Percentiles rank a stretch among this genome's conserved stretches.
Evolutionary conservation across 768 basidiomycete genomes (phyloP).

Genomic region (Trametes cubensis): DNA sequence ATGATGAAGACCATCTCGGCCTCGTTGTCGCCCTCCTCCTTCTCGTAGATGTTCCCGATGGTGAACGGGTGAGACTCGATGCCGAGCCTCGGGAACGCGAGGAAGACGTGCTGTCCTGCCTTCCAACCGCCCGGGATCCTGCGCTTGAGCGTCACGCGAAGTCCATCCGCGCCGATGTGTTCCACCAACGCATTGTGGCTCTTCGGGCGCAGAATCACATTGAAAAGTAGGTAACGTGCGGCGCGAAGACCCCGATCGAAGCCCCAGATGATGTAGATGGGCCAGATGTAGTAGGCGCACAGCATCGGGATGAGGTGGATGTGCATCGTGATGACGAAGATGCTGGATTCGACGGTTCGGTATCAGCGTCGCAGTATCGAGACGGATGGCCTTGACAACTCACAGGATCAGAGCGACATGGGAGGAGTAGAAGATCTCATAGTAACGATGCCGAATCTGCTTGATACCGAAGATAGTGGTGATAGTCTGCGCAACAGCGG

Average conservation of each 20-base stretch:
- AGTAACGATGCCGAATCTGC: conserved; percentile 43
- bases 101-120: conserved; percentile 53
- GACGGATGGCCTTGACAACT: background rate
- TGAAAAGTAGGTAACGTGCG: conserved; percentile 44
- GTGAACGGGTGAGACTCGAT: conserved; percentile 54
- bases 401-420: conserved; percentile 34
- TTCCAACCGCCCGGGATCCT: conserved; percentile 46
- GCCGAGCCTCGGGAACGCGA: conserved; percentile 49
- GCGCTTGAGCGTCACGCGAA: conserved; percentile 45
- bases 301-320: conserved; percentile 34
- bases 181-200: conserved; percentile 41
- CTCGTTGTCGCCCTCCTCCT: conserved; percentile 24
- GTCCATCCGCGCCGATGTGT: conserved; percentile 45
- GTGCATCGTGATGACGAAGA: conserved; percentile 45
- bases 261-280: conserved; percentile 50
- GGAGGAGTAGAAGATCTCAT: conserved; percentile 41
- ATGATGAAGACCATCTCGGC: conserved; percentile 55
- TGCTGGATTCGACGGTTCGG: conserved; percentile 39
- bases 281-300: conserved; percentile 47
- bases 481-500: conserved; percentile 38
- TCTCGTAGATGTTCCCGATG: conserved; percentile 46
- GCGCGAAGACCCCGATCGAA: conserved; percentile 47
- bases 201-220: conserved; percentile 37
- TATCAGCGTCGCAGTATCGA: too few species aligned
- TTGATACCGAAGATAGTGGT: conserved; percentile 42